Conservation (phyloP, 2,329 filamentous ascomycete species). For the Cladophialophora yegresii region DNA sequence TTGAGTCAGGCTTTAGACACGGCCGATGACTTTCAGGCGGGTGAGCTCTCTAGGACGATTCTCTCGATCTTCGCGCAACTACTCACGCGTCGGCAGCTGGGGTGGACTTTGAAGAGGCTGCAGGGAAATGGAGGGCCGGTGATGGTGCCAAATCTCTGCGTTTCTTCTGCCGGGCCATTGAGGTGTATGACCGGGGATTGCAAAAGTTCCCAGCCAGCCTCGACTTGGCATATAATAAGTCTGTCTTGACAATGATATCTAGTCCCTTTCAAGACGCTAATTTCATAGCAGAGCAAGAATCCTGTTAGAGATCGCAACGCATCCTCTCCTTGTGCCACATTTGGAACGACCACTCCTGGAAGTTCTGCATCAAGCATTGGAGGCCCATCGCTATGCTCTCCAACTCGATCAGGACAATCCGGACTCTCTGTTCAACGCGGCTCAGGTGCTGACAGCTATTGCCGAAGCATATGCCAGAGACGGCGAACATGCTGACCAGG, state of each 20-base stretch:
- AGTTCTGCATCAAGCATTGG: slow-evolving; percentile 62
- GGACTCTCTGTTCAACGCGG: slow-evolving; percentile 71
- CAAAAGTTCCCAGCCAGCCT: slow-evolving; percentile 62
- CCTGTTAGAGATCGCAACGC: slow-evolving; percentile 69
- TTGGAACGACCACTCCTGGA: slow-evolving; percentile 57
- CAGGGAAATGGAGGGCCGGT: slow-evolving; percentile 72
- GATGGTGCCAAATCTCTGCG: slow-evolving; percentile 66
- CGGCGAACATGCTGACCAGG: slow-evolving; percentile 49
- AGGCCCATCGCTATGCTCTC: slow-evolving; percentile 65
- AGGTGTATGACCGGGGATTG: slow-evolving; percentile 66
- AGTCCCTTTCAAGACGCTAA: slow-evolving; percentile 9
- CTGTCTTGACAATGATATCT: slow-evolving; percentile 37
- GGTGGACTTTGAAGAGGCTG: slow-evolving; percentile 69
- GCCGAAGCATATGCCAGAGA: slow-evolving; percentile 61
- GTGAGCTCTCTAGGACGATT: slow-evolving; percentile 41
- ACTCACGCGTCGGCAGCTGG: slow-evolving; percentile 49
- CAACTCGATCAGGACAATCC: slow-evolving; percentile 62
- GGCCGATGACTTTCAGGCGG: slow-evolving; percentile 68
- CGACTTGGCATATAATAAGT: slow-evolving; percentile 76
- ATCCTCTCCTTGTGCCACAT: slow-evolving; percentile 62
- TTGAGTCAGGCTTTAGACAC: slow-evolving; percentile 56
- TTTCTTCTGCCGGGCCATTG: slow-evolving; percentile 63
- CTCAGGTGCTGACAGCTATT: slow-evolving; percentile 67
- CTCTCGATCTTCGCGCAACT: background rate
- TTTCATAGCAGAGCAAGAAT: slow-evolving; percentile 59